Base-by-base conservation (phyloP, 148 eudicot species). In the Camellia lanceoleosa region DNA sequence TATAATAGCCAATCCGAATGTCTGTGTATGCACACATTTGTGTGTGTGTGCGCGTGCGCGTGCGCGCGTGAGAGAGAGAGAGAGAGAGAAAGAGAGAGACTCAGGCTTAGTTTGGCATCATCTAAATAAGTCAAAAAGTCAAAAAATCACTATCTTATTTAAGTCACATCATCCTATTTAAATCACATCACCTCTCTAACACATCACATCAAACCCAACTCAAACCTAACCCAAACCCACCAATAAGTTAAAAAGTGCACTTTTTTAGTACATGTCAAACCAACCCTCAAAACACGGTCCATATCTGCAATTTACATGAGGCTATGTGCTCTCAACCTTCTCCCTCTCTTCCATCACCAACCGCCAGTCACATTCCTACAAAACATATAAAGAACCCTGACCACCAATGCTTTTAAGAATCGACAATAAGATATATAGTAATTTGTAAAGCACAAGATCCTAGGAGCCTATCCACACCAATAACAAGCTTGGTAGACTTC, bases 291-390 rank as follows among this genome's bases (percentile, higher is more conserved):
- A 4, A 23, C 8, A 23, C 7, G 4, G 23, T 46, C 64, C 62
- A 14, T 49, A n/a, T 38, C 46, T 54, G 14, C 46, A 15, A 1
- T 73, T 73, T 30, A 20, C 19, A 73, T 4, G 19, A 73, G 76
- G 61, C 61, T 13, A 54, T 54, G 44, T 54, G 9, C 20, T 54
- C 76, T 73, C 76, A 73, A 23, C 63, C 62, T 73, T 38, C 13
- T 14, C 47, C 76, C 46, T 54, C 19, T 73, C n/a, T 9, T 52
- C 76, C 44, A 73, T 55, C 44, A 73, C 76, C 76, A 38, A 59
- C 41, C 20, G 4, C 71, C 23, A 60, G 15, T 42, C 52, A 41
- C 52, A 5, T 5, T 41, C 14, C 12, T 59, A 5, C 43, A 41
- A 14, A 38, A 42, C 7, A 16, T 4, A 4, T 3, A 11, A 30